These are phyloP conservation scores for Neurospora terricola DNA, from an alignment of 495 filamentous ascomycete genomes.

Conservation along the genomic window DNA sequence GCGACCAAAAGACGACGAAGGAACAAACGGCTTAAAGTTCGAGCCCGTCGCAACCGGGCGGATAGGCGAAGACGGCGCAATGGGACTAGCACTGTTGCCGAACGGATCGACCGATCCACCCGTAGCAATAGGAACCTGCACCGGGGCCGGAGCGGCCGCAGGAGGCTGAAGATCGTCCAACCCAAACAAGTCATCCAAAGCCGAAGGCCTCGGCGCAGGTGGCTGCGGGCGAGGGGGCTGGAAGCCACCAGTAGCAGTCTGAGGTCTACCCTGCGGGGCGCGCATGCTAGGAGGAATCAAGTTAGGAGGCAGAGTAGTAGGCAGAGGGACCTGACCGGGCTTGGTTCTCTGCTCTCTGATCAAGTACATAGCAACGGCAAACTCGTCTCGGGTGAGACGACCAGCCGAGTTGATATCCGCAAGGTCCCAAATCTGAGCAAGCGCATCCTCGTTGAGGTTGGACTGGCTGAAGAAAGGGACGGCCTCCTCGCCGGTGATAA, in stretches of 20 bases:
- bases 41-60: constrained; percentile 36
- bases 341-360: constrained; percentile 78
- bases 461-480: constrained; percentile 90
- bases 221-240: constrained; percentile 38
- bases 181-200: constrained; percentile 85
- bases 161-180: constrained; percentile 58
- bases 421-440: constrained; percentile 97
- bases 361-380: constrained; percentile 95
- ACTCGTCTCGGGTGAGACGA: constrained; percentile 75
- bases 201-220: constrained; percentile 50
- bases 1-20: constrained; percentile 83
- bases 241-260: constrained; percentile 32
- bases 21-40: constrained; percentile 81
- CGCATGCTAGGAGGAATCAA: constrained; percentile 88
- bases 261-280: constrained; percentile 39
- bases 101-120: constrained; percentile 64
- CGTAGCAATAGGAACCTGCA: constrained; percentile 57
- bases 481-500: constrained; percentile 89
- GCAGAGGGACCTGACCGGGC: constrained; percentile 48
- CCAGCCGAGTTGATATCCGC: constrained; percentile 90
- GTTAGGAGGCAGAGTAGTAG: constrained; percentile 63
- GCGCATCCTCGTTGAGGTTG: constrained; percentile 73
- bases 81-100: constrained; percentile 33
- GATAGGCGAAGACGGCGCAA: constrained; percentile 43
- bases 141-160: constrained; percentile 34